phyloP scores from a whole-genome alignment of 1,284 basidiomycete species.

The Cryptococcus depauperatus region DNA sequence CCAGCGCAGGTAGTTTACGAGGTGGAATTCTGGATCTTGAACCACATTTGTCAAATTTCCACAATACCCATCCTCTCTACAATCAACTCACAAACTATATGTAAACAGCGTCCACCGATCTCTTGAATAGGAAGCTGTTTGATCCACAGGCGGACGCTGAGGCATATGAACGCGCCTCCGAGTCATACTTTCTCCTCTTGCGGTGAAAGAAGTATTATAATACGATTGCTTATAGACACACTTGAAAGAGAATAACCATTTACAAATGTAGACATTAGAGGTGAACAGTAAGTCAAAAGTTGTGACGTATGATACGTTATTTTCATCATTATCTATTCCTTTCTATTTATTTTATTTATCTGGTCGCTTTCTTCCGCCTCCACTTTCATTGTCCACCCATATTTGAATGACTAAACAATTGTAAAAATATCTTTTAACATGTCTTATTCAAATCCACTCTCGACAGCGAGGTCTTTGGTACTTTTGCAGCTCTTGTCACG shows the following conservation, averaged over 20 bases:
- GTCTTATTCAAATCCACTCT: slow-evolving; percentile 13
- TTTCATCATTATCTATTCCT: no score
- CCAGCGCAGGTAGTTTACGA: slow-evolving; percentile 25
- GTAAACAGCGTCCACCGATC: slow-evolving; percentile 24
- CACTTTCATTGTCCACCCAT: neutral
- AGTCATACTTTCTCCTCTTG: no score
- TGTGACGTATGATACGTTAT: no score
- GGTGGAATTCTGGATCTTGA: slow-evolving; percentile 33
- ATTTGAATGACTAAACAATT: no score
- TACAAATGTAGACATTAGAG: no score
- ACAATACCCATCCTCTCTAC: no score
- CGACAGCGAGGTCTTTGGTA: slow-evolving; percentile 65
- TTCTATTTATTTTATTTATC: no score
- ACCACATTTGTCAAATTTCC: no score
- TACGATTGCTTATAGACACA: no score
- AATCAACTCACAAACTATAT: slow-evolving; percentile 31
- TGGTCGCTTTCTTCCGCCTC: neutral
- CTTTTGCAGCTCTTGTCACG: slow-evolving; percentile 77
- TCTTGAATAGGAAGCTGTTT: slow-evolving; percentile 9
- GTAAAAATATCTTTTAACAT: neutral
- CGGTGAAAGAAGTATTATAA: no score
- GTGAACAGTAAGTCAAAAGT: no score
- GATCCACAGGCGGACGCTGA: slow-evolving; percentile 1
- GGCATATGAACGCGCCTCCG: slow-evolving; percentile 4
- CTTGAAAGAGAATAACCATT: no score